Evolutionary conservation across 2,329 filamentous ascomycete species (phyloP), one percentile per base, ranked within the genome.

Genomic region (Xylariales sp.): DNA sequence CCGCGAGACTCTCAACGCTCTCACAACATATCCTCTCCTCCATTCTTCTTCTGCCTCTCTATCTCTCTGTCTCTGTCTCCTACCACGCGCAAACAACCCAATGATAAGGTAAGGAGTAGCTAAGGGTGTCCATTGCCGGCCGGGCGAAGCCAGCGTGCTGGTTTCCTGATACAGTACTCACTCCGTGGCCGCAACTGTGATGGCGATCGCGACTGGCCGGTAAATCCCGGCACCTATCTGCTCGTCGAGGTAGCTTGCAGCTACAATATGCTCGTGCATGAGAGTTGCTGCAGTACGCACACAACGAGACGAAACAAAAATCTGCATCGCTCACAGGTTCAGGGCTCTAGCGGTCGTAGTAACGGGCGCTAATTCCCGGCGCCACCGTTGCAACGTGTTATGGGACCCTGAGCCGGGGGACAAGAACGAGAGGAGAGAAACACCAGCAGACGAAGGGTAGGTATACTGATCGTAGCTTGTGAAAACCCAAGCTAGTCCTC

Each of bases 271-370:
- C 39, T 46, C 64, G 45, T 69, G 63, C 67, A 69, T 64, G 56
- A 4, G 43, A 64, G 60, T 50, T 36, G 56, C 56, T 64, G 56
- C 64, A 64, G 55, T n/a, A 46, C 52, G 62, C 39, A 39, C 16
- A 41, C 39, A 50, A 58, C 49, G 9, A 41, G 39, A 41, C 39
- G 14, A 41, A 14, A 41, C 39, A 12, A 41, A 34, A 45, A 23
- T 2, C 60, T 64, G 67, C 64, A 62, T 53, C 43, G 52, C 60
- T 58, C 41, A 64, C 52, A 69, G 61, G 52, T 41, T 36, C 43
- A 34, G 54, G 46, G 54, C 49, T 57, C 48, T 54, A 41, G 39
- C 14, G 39, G 59, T 50, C 59, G 57, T 53, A 67, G 48, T 28
- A 41, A 56, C 56, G 43, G 43, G 61, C 50, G 56, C 56, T 48